Evolutionary conservation across 2,329 filamentous ascomycete species (phyloP).

Genomic region (Aureobasidium sp.): DNA sequence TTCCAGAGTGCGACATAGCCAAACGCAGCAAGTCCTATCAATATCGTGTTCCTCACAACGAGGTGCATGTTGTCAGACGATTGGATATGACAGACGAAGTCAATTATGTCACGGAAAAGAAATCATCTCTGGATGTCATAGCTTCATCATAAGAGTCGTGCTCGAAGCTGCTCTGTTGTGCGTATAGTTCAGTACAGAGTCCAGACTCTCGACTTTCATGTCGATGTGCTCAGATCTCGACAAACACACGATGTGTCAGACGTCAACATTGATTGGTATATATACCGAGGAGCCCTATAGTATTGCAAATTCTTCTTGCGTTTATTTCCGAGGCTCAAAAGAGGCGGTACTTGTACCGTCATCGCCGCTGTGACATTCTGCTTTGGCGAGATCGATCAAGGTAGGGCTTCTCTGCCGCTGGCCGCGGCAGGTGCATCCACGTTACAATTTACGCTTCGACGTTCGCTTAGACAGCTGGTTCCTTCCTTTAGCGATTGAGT

Average conservation of each 20-base stretch:
- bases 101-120: background rate
- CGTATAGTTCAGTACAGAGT: background rate
- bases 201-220: background rate
- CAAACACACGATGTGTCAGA: background rate
- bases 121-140: background rate
- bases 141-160: background rate
- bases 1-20: conserved; percentile 7
- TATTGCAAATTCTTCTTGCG: background rate
- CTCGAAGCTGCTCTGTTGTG: background rate
- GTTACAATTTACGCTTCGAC: background rate
- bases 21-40: background rate
- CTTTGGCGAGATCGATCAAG: background rate
- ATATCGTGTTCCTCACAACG: background rate
- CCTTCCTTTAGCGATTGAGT: background rate
- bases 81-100: background rate
- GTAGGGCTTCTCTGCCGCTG: background rate
- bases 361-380: background rate
- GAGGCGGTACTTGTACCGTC: too few species aligned
- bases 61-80: background rate
- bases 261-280: background rate
- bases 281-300: background rate
- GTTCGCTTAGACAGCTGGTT: background rate
- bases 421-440: background rate
- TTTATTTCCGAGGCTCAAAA: background rate
- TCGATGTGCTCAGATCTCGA: background rate